phyloP scores from a whole-genome alignment of 2,329 filamentous ascomycete genomes.

The Penicillium hesseltinei region DNA sequence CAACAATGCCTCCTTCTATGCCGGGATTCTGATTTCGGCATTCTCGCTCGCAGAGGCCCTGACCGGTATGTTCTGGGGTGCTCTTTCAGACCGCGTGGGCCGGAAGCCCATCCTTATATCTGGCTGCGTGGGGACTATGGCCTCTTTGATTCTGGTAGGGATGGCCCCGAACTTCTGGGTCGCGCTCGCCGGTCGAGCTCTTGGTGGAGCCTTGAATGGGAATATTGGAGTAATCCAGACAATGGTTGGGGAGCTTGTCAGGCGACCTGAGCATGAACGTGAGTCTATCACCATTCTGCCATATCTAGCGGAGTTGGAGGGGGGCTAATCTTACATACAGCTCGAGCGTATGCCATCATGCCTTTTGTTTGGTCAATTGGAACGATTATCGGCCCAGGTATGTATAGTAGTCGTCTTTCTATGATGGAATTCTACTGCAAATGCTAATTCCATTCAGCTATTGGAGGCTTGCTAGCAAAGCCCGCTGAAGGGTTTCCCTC shows the following conservation, averaged over 20 bases:
- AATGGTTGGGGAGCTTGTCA: constrained; percentile 87
- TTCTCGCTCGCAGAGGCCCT: constrained; percentile 79
- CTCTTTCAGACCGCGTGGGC: constrained; percentile 75
- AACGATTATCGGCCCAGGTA: constrained; percentile 75
- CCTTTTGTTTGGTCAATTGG: constrained; percentile 92
- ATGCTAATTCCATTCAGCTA: constrained; percentile 49
- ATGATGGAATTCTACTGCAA: neutral
- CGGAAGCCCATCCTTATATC: constrained; percentile 81
- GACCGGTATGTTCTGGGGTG: constrained; percentile 87
- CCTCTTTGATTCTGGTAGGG: constrained; percentile 79
- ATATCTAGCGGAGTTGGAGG: neutral
- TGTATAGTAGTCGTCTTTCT: constrained; percentile 3
- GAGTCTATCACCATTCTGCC: constrained; percentile 40
- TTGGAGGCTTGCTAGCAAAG: constrained; percentile 82
- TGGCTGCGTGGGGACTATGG: constrained; percentile 77
- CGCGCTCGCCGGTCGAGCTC: constrained; percentile 69
- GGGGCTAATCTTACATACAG: constrained; percentile 42
- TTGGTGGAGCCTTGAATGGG: constrained; percentile 83
- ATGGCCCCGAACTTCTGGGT: constrained; percentile 81
- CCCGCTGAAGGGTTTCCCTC: constrained; percentile 72
- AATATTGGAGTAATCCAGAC: constrained; percentile 91
- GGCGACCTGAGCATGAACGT: constrained; percentile 82
- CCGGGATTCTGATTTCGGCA: constrained; percentile 81
- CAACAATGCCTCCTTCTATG: constrained; percentile 80
- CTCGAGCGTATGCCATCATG: constrained; percentile 85